Evolutionary conservation across 192 early-diverging fungal species (phyloP), one percentile per base, ranked within the genome.

Genomic region (Coemansia aciculifera): DNA sequence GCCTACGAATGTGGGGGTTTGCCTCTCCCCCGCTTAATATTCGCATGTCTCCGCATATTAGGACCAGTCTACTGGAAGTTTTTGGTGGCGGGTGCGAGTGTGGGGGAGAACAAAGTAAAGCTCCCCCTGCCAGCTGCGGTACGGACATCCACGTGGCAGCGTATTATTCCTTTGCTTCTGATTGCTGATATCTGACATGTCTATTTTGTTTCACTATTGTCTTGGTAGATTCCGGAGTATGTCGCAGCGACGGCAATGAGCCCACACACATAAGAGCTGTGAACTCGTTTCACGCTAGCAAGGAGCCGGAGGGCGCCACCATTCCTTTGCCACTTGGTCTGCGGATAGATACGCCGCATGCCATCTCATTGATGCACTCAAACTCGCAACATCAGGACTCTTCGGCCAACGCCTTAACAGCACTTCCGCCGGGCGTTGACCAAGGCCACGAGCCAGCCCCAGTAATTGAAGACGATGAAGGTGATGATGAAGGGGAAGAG

Each of bases 341-440:
- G 61, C 72, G 61, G 21, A 79, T 70, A 40, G 59, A 66, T 21
- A 62, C 62, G 65, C 17, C 59, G 24, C 57, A 54, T 15, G 24
- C 40, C 11, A 31, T 68, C 23, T 48, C 31, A 4, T 54, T 40
- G 49, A 36, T 40, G 19, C 66, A 43, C 37, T 31, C 60, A 13
- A n/a, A 52, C 36, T 62, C 49, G 63, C 68, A 54, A 21, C 61
- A 63, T n/a, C 54, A 19, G 27, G 54, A 57, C 29, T 57, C 21
- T 21, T 49, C 54, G 54, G 52, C 31, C 32, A 62, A 68, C 2
- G 48, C 62, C 11, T 27, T 39, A 3, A 66, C 71, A 8, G 71
- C 67, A 3, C 60, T 83, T 32, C 75, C 76, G 6, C 72, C 72
- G 1, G 76, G 69, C 11, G 72, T 83, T 39, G 63, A 73, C 42